A percentile compares a stretch with the other conserved stretches of the same genome.
These are phyloP conservation scores for Xylariaceae sp. DNA, from an alignment of 2,329 filamentous ascomycete genomes.

Conservation along the genomic window DNA sequence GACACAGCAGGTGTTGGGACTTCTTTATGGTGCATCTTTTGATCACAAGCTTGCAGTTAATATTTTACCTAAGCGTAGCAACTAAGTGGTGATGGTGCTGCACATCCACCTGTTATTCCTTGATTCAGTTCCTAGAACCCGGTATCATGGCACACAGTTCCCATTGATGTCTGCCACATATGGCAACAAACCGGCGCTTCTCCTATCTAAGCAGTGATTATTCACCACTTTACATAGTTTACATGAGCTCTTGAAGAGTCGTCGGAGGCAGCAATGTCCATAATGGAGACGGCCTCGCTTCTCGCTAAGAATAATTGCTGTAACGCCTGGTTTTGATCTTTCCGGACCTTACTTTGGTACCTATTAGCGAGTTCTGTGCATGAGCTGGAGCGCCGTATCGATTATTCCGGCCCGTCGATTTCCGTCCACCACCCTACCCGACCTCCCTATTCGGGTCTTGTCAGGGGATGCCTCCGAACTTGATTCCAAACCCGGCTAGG, in stretches of 20 bases:
- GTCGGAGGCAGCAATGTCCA: conserved; percentile 7
- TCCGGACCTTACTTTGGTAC: not conserved
- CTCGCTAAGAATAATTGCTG: not conserved
- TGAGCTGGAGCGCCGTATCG: conserved; percentile 15
- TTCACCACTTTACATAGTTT: conserved; percentile 10
- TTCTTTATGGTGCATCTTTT: too few species aligned
- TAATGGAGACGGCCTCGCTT: not conserved
- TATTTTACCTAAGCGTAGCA: not conserved
- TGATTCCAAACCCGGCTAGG: conserved; percentile 33
- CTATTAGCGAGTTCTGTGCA: conserved; percentile 19
- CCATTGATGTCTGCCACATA: conserved; percentile 8
- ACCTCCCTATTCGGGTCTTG: conserved; percentile 35
- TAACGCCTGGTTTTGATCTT: conserved; percentile 3
- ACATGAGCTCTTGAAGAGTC: not conserved
- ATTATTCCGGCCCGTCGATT: conserved; percentile 25
- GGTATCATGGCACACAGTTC: conserved; percentile 12
- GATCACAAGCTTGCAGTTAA: too few species aligned
- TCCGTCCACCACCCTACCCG: conserved; percentile 26
- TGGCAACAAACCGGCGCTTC: not conserved
- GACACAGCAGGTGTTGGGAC: too few species aligned
- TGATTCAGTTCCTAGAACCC: conserved; percentile 5
- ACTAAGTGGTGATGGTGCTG: too few species aligned
- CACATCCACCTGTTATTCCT: too few species aligned
- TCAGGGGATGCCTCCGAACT: conserved; percentile 33
- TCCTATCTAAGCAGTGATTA: not conserved